Percentiles rank a stretch among this genome's conserved stretches.
phyloP scores from a whole-genome alignment of 2,329 filamentous ascomycete species.

The Cladorrhinum sp. region DNA sequence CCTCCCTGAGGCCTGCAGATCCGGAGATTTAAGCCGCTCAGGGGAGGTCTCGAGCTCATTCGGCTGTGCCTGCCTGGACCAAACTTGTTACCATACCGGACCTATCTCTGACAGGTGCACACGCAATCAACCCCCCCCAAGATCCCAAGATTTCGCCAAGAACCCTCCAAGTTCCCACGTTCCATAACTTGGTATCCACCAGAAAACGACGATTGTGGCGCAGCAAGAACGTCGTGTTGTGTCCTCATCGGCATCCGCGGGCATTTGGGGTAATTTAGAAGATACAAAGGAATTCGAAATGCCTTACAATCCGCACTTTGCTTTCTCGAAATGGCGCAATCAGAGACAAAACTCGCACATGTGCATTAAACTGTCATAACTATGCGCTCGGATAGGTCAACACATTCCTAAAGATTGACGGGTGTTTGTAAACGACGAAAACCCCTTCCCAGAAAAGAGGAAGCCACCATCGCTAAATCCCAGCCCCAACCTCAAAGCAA shows the following conservation, averaged over 20 bases:
- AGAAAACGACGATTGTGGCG: neutral
- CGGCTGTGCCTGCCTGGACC: neutral
- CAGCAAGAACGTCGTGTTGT: neutral
- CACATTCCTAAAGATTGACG: neutral
- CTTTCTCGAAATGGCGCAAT: neutral
- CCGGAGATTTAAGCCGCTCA: neutral
- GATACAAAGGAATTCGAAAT: neutral
- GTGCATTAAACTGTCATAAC: neutral
- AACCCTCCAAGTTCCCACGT: neutral
- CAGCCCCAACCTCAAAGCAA: too few relatives aligned
- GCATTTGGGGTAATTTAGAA: neutral
- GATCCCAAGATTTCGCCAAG: neutral
- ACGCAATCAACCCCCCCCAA: neutral
- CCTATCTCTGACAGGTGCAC: neutral
- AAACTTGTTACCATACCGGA: neutral
- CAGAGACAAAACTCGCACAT: neutral
- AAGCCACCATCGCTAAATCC: too few relatives aligned
- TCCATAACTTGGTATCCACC: neutral
- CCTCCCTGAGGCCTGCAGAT: conserved; percentile 14
- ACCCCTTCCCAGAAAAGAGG: too few relatives aligned
- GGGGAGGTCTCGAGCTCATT: conserved; percentile 1
- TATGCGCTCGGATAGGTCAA: neutral
- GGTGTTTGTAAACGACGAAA: neutral
- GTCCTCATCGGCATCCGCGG: neutral
- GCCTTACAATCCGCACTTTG: neutral